Evolutionary conservation across 257 asterid species (phyloP).

Genomic region (Gardenia jasminoides): DNA sequence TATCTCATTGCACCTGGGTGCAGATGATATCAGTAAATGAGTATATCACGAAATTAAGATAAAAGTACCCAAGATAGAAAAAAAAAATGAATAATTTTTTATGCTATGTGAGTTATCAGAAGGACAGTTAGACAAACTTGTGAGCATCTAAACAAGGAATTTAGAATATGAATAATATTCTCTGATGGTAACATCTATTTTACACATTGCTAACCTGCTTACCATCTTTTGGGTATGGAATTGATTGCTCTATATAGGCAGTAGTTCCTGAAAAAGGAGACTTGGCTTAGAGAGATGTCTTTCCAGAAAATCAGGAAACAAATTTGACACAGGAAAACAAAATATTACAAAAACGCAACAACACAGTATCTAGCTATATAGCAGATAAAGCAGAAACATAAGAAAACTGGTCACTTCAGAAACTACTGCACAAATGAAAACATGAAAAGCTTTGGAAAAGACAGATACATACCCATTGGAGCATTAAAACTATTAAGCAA

Average conservation of each 20-base stretch:
- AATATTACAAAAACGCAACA: not conserved
- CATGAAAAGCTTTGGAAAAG: not conserved
- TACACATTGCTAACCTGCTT: constrained; percentile 75
- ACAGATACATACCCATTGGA: constrained; percentile 51
- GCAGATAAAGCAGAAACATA: not conserved
- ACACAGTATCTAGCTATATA: not conserved
- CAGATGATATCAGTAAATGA: not conserved
- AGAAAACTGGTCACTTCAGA: not conserved
- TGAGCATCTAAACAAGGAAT: not conserved
- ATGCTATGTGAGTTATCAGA: constrained; percentile 4
- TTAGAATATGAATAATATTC: not conserved
- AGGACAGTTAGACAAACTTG: not conserved
- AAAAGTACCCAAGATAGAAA: not conserved
- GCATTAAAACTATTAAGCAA: constrained; percentile 71
- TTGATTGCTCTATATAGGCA: constrained; percentile 80
- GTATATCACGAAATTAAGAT: not conserved
- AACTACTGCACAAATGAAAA: constrained; percentile 1
- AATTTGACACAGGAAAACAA: not conserved
- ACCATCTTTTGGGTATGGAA: constrained; percentile 83
- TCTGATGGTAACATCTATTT: not conserved
- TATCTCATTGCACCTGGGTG: not conserved
- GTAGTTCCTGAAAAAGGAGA: constrained; percentile 65
- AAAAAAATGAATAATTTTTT: not conserved
- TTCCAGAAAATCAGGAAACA: constrained; percentile 16
- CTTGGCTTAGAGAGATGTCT: constrained; percentile 14